A percentile compares a stretch with the other conserved stretches of the same genome.
Conservation (phyloP, 2,329 filamentous ascomycete species). For the Aspergillus sp. region DNA sequence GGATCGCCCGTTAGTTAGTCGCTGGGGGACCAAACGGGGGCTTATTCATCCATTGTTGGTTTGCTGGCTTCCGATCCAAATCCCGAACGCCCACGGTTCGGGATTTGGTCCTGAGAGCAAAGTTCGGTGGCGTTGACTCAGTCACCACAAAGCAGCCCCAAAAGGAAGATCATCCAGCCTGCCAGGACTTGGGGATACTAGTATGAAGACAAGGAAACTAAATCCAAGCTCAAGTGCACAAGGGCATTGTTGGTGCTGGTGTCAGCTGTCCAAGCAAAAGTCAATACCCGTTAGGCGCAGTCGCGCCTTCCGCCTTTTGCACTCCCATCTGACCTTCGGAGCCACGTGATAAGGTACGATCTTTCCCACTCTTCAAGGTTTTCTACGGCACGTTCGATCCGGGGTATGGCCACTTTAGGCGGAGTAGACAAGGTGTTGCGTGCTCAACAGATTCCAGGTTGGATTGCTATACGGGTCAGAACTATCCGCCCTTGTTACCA, state of each 20-base stretch:
- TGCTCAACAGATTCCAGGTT: not conserved
- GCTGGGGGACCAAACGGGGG: conserved; percentile 22
- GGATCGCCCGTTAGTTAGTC: conserved; percentile 12
- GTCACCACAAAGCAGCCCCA: not conserved
- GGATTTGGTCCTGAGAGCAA: conserved; percentile 34
- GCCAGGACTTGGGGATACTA: not conserved
- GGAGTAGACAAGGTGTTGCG: not conserved
- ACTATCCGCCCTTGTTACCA: not conserved
- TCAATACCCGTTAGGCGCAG: not conserved
- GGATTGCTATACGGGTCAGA: not conserved
- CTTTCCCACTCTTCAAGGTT: not conserved
- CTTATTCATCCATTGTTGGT: conserved; percentile 35
- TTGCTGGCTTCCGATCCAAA: conserved; percentile 32
- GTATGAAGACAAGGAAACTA: not conserved
- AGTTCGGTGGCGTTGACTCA: conserved; percentile 20
- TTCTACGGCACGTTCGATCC: not conserved
- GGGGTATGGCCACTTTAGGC: not conserved
- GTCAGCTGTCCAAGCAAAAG: too few relatives aligned
- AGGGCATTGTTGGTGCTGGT: not conserved
- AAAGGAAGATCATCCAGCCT: conserved; percentile 1
- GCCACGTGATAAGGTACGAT: not conserved
- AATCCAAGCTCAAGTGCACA: not conserved
- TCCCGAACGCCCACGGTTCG: conserved; percentile 37
- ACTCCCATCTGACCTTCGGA: not conserved
- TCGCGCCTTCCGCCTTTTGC: not conserved